Percentiles rank a stretch among this genome's conserved stretches.
phyloP scores from a whole-genome alignment of 2,329 filamentous ascomycete species.

The Clathrospora elynae region DNA sequence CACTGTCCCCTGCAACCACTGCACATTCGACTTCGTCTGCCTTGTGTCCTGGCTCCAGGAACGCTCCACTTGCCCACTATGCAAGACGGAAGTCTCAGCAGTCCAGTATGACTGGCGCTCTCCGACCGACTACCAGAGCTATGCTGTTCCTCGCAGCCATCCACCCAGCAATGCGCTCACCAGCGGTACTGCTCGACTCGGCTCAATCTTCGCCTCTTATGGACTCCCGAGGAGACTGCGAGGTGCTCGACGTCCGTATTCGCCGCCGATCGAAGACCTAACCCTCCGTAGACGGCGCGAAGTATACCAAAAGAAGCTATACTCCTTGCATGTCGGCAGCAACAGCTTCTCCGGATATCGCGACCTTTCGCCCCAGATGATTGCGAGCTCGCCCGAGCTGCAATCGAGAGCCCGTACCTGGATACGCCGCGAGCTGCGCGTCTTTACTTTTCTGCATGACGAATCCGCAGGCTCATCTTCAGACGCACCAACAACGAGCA shows the following conservation, averaged over 20 bases:
- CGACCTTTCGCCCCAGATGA: constrained; percentile 70
- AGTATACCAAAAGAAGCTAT: constrained; percentile 74
- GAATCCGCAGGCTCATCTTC: constrained; percentile 27
- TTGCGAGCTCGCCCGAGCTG: constrained; percentile 68
- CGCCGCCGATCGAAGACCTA: constrained; percentile 42
- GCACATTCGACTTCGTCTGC: constrained; percentile 83
- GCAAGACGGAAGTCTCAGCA: constrained; percentile 63
- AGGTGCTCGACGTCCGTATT: constrained; percentile 24
- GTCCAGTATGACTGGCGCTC: constrained; percentile 69
- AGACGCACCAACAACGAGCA: constrained; percentile 49
- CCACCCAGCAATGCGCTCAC: constrained; percentile 6
- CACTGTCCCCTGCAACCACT: constrained; percentile 77
- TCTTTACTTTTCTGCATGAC: constrained; percentile 74
- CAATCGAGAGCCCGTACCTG: constrained; percentile 78
- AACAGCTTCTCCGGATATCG: constrained; percentile 78
- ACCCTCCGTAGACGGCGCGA: constrained; percentile 67
- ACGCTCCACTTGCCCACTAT: constrained; percentile 76
- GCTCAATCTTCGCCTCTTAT: constrained; percentile 22
- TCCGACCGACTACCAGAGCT: constrained; percentile 62
- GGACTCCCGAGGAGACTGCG: constrained; percentile 25
- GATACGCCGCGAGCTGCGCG: constrained; percentile 80
- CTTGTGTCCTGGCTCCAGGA: constrained; percentile 80
- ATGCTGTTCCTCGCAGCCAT: constrained; percentile 54
- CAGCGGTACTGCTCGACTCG: background rate
- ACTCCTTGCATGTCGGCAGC: constrained; percentile 80